These are phyloP conservation scores for Terfezia boudieri DNA, from an alignment of 495 filamentous ascomycete genomes.

Conservation along the genomic window DNA sequence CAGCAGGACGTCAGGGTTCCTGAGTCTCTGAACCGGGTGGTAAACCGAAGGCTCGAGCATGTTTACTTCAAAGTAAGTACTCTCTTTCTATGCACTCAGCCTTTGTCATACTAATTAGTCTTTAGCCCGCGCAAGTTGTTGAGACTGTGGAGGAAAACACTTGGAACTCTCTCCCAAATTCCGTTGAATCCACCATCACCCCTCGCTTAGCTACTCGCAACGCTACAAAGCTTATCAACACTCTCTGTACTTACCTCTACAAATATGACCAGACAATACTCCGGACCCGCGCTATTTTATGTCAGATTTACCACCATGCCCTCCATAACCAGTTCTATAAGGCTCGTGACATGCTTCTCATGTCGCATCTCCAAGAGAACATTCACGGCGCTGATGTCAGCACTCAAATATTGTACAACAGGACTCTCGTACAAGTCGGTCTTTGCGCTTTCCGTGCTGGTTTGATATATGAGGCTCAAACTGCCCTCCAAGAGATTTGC, in stretches of 20 bases:
- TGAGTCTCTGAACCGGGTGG: constrained; percentile 60
- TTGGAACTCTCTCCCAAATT: constrained; percentile 58
- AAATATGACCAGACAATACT: constrained; percentile 82
- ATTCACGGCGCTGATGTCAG: constrained; percentile 86
- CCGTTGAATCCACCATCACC: constrained; percentile 58
- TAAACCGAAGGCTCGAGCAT: constrained; percentile 87
- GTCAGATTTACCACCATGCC: constrained; percentile 94
- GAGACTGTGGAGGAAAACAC: constrained; percentile 76
- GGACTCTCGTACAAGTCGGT: constrained; percentile 90
- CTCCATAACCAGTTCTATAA: constrained; percentile 94
- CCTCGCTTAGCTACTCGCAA: constrained; percentile 35
- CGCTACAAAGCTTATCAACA: constrained; percentile 52
- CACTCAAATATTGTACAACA: constrained; percentile 97
- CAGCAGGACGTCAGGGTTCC: constrained; percentile 36
- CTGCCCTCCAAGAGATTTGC: constrained; percentile 89
- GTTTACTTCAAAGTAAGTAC: constrained; percentile 79
- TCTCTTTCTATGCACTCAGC: not conserved
- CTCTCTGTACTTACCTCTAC: constrained; percentile 87
- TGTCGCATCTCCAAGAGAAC: constrained; percentile 96
- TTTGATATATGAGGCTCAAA: constrained; percentile 92
- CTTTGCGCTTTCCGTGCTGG: constrained; percentile 95
- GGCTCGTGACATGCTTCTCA: constrained; percentile 94
- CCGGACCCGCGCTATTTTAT: constrained; percentile 88
- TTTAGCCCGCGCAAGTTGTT: constrained; percentile 67
- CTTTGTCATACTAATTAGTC: constrained; percentile 14